These are phyloP conservation scores for Torulaspora franciscae DNA, from an alignment of 805 yeast species.

Conservation along the genomic window DNA sequence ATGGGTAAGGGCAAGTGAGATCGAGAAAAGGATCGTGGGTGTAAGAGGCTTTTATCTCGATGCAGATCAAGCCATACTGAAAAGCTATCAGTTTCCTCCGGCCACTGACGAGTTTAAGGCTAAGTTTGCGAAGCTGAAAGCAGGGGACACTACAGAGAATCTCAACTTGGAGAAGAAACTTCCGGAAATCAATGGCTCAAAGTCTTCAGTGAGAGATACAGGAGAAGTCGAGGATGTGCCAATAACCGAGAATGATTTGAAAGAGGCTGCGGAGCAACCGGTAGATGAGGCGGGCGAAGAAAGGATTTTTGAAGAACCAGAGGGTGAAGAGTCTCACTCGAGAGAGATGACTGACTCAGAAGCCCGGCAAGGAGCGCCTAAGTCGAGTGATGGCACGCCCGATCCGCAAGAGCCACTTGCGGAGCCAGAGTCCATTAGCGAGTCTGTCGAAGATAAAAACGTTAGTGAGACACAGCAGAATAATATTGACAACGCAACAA, in stretches of 20 bases:
- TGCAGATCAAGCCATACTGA: slow-evolving; percentile 43
- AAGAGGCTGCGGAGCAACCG: slow-evolving; percentile 3
- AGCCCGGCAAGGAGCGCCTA: slow-evolving; percentile 4
- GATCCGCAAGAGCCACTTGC: slow-evolving; percentile 12
- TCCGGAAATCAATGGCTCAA: slow-evolving; percentile 1
- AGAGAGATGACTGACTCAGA: slow-evolving; percentile 3
- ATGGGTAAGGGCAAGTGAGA: slow-evolving; percentile 92
- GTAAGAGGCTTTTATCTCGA: slow-evolving; percentile 80
- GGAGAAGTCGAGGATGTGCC: neutral
- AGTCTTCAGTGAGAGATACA: neutral
- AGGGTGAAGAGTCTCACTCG: slow-evolving; percentile 10
- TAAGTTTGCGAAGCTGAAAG: slow-evolving; percentile 5
- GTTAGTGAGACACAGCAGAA: no score
- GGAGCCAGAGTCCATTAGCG: slow-evolving; percentile 15
- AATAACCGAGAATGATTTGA: slow-evolving; percentile 10
- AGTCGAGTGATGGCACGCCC: slow-evolving; percentile 4
- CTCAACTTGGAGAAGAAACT: slow-evolving; percentile 2
- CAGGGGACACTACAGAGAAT: slow-evolving; percentile 8
- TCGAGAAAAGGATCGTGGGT: slow-evolving; percentile 84
- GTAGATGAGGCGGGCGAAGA: slow-evolving; percentile 9
- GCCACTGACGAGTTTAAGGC: slow-evolving; percentile 8
- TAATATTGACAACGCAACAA: no score
- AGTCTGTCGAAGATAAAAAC: neutral
- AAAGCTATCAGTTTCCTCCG: slow-evolving; percentile 42
- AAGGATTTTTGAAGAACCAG: slow-evolving; percentile 6